phyloP scores from a whole-genome alignment of 23 red algal species.

The Gracilaria domingensis region DNA sequence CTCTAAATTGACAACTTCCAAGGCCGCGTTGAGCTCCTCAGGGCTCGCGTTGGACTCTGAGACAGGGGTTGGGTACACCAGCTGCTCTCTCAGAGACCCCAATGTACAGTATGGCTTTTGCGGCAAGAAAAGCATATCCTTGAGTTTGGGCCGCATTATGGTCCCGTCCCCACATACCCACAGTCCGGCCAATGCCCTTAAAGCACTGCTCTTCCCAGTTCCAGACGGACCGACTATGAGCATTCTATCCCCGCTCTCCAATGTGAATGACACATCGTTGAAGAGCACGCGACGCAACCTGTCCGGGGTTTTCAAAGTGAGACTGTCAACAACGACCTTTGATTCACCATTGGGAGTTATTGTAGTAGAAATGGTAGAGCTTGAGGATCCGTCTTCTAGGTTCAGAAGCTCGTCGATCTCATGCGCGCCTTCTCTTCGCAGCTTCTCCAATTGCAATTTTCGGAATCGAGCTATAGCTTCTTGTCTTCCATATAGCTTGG shows the following conservation, averaged over 20 bases:
- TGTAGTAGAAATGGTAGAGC: slow-evolving; percentile 11
- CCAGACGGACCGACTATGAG: slow-evolving; percentile 93
- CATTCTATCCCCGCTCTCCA: slow-evolving; percentile 79
- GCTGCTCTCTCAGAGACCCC: slow-evolving; percentile 87
- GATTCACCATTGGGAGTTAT: slow-evolving; percentile 45
- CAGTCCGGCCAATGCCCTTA: slow-evolving; percentile 91
- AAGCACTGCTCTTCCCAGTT: slow-evolving; percentile 82
- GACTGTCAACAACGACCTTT: slow-evolving; percentile 55
- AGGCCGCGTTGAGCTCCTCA: slow-evolving; percentile 54
- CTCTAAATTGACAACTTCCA: slow-evolving; percentile 74
- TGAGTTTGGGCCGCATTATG: slow-evolving; percentile 63
- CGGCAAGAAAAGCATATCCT: slow-evolving; percentile 93
- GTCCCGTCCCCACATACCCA: slow-evolving; percentile 78
- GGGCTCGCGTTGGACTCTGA: slow-evolving; percentile 46
- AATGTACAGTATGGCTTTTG: slow-evolving; percentile 98
- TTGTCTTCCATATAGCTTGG: slow-evolving; percentile 32
- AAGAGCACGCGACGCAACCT: slow-evolving; percentile 72
- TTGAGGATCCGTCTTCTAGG: slow-evolving; percentile 32
- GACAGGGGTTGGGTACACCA: slow-evolving; percentile 85
- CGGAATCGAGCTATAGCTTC: slow-evolving; percentile 44
- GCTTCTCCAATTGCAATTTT: slow-evolving; percentile 23
- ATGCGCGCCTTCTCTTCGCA: background rate
- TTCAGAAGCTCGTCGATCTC: slow-evolving; percentile 25
- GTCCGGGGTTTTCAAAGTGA: slow-evolving; percentile 77
- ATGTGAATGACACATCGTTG: slow-evolving; percentile 57